These are phyloP conservation scores for Epichloe aotearoae DNA, from an alignment of 2,329 filamentous ascomycete genomes.

Conservation along the genomic window DNA sequence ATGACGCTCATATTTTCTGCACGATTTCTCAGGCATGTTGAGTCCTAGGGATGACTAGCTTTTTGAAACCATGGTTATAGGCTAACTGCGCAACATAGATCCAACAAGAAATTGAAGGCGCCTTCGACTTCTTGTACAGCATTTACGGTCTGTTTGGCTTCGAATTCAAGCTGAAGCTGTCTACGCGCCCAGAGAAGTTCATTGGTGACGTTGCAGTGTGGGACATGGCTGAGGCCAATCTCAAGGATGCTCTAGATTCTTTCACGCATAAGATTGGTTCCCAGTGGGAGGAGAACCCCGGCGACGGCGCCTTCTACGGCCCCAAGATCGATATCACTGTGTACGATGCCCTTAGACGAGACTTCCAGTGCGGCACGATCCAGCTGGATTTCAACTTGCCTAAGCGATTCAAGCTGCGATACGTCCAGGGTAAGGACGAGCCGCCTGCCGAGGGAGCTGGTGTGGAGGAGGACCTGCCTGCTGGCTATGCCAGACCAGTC, in stretches of 20 bases:
- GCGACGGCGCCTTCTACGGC: conserved; percentile 95
- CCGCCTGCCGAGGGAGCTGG: conserved; percentile 27
- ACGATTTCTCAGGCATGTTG: conserved; percentile 22
- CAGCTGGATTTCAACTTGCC: conserved; percentile 82
- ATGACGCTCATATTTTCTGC: conserved; percentile 95
- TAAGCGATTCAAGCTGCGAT: conserved; percentile 27
- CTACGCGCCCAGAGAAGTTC: conserved; percentile 77
- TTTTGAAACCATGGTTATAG: not conserved
- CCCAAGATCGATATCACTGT: conserved; percentile 98
- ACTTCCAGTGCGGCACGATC: conserved; percentile 54
- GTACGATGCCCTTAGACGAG: conserved; percentile 70
- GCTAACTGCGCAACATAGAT: conserved; percentile 15
- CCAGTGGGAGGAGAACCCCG: conserved; percentile 82
- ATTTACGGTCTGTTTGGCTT: conserved; percentile 51
- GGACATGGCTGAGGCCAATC: conserved; percentile 73
- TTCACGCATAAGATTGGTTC: conserved; percentile 51
- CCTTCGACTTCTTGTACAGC: conserved; percentile 76
- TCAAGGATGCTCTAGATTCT: conserved; percentile 65
- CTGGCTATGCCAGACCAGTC: conserved; percentile 65
- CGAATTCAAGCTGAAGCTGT: conserved; percentile 87
- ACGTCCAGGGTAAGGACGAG: conserved; percentile 39
- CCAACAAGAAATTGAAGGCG: conserved; percentile 47
- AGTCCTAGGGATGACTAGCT: not conserved
- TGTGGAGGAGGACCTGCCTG: conserved; percentile 38
- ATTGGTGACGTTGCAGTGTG: conserved; percentile 79